phyloP scores from a whole-genome alignment of 164 flowering plant species.

The Magnolia officinalis region DNA sequence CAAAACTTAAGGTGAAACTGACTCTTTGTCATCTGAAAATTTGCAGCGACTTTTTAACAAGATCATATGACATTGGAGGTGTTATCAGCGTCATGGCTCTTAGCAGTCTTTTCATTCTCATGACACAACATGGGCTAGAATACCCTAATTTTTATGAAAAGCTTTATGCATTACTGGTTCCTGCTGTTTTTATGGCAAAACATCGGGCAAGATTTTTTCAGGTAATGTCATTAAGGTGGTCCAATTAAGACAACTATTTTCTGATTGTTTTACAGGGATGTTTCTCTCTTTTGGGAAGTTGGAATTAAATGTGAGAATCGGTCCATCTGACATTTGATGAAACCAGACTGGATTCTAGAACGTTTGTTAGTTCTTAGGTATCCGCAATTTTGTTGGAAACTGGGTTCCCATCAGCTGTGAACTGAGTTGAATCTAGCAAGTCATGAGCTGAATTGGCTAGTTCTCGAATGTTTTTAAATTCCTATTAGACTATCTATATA shows the following conservation, averaged over 20 bases:
- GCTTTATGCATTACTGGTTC: constrained; percentile 72
- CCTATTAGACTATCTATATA: too few relatives aligned
- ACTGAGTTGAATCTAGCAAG: too few relatives aligned
- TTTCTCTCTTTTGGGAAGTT: neutral
- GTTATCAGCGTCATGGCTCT: constrained; percentile 97
- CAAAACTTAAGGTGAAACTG: constrained; percentile 8
- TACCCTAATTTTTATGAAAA: constrained; percentile 91
- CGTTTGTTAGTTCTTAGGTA: too few relatives aligned
- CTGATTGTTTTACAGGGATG: neutral
- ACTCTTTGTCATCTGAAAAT: constrained; percentile 6
- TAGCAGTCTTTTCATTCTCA: constrained; percentile 81
- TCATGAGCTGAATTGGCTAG: too few relatives aligned
- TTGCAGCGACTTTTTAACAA: constrained; percentile 93
- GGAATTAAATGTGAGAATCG: neutral
- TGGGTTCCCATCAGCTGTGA: too few relatives aligned
- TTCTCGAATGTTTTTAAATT: too few relatives aligned
- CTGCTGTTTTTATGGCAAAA: constrained; percentile 85
- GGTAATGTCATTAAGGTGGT: constrained; percentile 32
- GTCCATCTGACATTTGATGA: neutral
- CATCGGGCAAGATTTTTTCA: constrained; percentile 84
- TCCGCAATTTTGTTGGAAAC: too few relatives aligned
- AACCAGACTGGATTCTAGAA: too few relatives aligned
- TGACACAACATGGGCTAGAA: constrained; percentile 89
- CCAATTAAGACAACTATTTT: neutral
- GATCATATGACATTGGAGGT: constrained; percentile 97